A percentile compares a stretch with the other conserved stretches of the same genome.
Evolutionary conservation across 441 rosid genomes (phyloP).

Genomic region (Populus hybrid): DNA sequence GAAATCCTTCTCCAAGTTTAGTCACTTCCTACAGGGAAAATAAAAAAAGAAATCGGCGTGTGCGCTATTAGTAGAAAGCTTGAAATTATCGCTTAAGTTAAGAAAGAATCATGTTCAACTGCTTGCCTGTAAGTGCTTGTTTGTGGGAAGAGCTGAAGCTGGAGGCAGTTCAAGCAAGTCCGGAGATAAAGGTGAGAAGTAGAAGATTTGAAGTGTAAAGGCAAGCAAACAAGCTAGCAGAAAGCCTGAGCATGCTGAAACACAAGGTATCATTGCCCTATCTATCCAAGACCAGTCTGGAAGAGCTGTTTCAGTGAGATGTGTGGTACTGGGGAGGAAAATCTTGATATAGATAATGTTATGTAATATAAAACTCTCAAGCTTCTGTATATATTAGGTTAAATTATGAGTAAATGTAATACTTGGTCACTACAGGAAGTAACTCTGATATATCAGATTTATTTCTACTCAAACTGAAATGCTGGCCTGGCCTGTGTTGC

Average conservation of each 20-base stretch:
- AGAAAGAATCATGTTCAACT: background rate
- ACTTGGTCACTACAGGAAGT: too few relatives aligned
- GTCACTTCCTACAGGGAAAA: conserved; percentile 23
- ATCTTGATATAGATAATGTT: background rate
- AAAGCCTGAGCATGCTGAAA: conserved; percentile 17
- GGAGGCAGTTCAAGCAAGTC: conserved; percentile 32
- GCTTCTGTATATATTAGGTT: background rate
- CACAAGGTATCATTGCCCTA: conserved; percentile 5
- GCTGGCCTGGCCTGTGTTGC: too few relatives aligned
- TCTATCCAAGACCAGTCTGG: background rate
- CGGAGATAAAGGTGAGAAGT: conserved; percentile 51
- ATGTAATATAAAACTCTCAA: background rate
- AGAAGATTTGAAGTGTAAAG: conserved; percentile 27
- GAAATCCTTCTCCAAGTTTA: conserved; percentile 46
- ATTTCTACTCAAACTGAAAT: too few relatives aligned
- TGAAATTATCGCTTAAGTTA: background rate
- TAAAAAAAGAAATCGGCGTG: background rate
- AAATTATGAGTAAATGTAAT: background rate
- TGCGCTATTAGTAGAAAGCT: background rate
- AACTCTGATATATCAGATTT: too few relatives aligned
- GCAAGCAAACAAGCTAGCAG: conserved; percentile 29
- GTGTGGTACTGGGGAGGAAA: background rate
- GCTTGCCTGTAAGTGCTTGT: conserved; percentile 40
- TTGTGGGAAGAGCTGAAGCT: conserved; percentile 23
- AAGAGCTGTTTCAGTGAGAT: background rate